Base-by-base conservation (phyloP, 257 asterid species). In the Thymus quinquecostatus region DNA sequence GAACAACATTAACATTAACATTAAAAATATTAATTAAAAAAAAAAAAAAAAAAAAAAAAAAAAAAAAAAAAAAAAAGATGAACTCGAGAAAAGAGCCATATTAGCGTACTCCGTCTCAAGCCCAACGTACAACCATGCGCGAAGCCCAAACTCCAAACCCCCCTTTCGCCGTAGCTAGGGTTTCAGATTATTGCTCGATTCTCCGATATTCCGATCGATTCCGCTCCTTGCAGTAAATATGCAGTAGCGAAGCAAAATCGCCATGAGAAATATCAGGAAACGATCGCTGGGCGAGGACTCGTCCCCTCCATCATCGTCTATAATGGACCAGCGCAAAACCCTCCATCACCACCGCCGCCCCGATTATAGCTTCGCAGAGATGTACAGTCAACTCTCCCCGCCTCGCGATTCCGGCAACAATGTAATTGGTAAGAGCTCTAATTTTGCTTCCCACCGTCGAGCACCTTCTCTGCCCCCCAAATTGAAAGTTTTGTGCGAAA, bases 261-360 rank as follows among this genome's bases (percentile, higher is more conserved):
- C 62, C 68, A 89, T 87, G 93, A 81, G 78, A 53, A 70, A 48
- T 32, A 64, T 75, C 50, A 73, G 69, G 73, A 88, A 85, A 75
- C 79, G 91, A 68, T 50, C 79, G 9, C 80, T 40, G 38, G 78
- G 73, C 36, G 86, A 74, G 41, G 84, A 79, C 45, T 75, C 82
- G 12, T 82, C 85, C 0, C 79, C 92, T n/a, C 81, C 92, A 1
- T 82, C 92, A 3, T 84, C 92, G n/a, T 83, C 88, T 64, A 89
- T 74, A 70, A 64, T 85, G 14, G 82, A 77, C 65, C 45, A 48
- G 36, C 64, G 57, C 43, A 78, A 74, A 78, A 82, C 69, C 59
- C 70, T 68, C 66, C 32, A 44, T 68, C 73, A 29, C 47, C 68
- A 49, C 29, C 70, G 68, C 41, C 69, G 44, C 62, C 44, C 21